phyloP scores from a whole-genome alignment of 257 asterid genomes.

The Lithospermum erythrorhizon region DNA sequence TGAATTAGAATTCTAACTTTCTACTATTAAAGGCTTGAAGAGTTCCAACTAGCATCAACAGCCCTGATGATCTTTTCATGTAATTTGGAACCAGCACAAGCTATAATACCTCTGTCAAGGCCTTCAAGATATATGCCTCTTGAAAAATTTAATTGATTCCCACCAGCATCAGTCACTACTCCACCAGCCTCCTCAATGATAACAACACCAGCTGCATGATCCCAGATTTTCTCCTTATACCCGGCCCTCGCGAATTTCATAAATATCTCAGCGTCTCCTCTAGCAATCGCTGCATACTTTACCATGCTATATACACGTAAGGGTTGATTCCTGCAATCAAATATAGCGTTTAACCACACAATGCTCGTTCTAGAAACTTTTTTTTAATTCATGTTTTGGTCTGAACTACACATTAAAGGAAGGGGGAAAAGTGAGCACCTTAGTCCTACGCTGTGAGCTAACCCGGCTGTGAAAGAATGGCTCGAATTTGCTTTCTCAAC shows the following conservation, averaged over 20 bases:
- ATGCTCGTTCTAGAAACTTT: background rate
- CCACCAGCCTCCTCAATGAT: conserved; percentile 82
- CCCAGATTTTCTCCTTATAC: conserved; percentile 89
- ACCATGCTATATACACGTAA: conserved; percentile 70
- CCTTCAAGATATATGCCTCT: conserved; percentile 70
- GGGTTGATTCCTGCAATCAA: conserved; percentile 53
- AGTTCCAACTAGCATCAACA: conserved; percentile 81
- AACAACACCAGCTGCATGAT: conserved; percentile 85
- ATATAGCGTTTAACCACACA: background rate
- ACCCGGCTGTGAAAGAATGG: conserved; percentile 80
- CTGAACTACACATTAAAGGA: background rate
- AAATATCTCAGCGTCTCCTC: conserved; percentile 79
- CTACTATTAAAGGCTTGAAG: conserved; percentile 48
- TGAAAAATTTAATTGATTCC: conserved; percentile 55
- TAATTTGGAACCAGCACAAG: conserved; percentile 50
- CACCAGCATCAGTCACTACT: conserved; percentile 78
- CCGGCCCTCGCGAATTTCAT: conserved; percentile 77
- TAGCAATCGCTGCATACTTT: conserved; percentile 78
- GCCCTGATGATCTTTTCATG: conserved; percentile 66
- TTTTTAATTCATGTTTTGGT: background rate
- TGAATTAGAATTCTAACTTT: background rate
- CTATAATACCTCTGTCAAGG: conserved; percentile 73
- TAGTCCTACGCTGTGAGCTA: conserved; percentile 73
- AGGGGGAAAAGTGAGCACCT: conserved; percentile 25
- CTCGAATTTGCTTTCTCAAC: conserved; percentile 78